phyloP scores from a whole-genome alignment of 805 yeast species.

The Suhomyces tanzawaensis region DNA sequence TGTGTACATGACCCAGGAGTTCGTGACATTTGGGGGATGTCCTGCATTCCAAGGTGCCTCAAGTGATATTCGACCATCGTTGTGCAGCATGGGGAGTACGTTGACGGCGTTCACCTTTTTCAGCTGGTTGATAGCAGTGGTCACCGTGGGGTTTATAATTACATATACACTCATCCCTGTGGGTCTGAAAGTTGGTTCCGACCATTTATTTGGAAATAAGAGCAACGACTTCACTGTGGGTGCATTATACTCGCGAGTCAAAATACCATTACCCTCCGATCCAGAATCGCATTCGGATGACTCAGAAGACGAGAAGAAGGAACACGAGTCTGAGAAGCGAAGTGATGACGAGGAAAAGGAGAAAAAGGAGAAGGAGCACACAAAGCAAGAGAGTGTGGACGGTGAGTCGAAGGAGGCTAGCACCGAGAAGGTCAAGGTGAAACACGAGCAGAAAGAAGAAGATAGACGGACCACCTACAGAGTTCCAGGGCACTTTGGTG shows the following conservation, averaged over 20 bases:
- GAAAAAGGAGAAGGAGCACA: not conserved
- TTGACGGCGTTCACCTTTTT: constrained; percentile 10
- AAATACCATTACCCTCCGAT: constrained; percentile 1
- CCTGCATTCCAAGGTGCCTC: constrained; percentile 1
- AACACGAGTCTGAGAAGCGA: not conserved
- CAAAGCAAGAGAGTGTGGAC: not conserved
- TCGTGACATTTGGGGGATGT: constrained; percentile 7
- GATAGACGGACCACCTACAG: not conserved
- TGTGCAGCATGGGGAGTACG: constrained; percentile 9
- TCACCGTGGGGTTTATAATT: constrained; percentile 2
- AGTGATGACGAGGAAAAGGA: not conserved
- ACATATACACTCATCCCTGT: constrained; percentile 4
- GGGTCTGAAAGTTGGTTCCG: not conserved
- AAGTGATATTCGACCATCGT: not conserved
- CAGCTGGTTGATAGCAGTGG: constrained; percentile 5
- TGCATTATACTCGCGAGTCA: constrained; percentile 1
- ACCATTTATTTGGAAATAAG: not conserved
- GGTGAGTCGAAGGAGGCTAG: not conserved
- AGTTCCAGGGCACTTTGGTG: constrained; percentile 4
- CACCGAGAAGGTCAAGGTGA: not conserved
- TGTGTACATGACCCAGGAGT: constrained; percentile 3
- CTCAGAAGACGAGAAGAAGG: not conserved
- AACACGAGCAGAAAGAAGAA: not conserved
- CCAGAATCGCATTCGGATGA: not conserved
- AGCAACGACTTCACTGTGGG: constrained; percentile 4